Conservation (phyloP, 1,284 basidiomycete genomes). For the Pisolithus thermaeus region DNA sequence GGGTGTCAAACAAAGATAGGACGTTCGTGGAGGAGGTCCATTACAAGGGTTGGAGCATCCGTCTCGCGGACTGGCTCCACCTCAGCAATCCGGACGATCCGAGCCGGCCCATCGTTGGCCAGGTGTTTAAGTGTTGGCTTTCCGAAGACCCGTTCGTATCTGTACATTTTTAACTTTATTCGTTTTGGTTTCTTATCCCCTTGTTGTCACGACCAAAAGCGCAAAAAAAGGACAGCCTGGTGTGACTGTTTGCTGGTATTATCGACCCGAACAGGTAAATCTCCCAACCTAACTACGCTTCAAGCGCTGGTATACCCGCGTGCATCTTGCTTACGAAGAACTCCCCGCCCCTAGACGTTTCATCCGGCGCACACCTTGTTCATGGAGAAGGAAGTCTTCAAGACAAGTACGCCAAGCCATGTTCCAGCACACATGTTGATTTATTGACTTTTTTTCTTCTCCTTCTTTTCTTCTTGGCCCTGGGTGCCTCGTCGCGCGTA, state of each 20-base stretch:
- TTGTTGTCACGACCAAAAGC: constrained; percentile 23
- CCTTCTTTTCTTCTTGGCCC: background rate
- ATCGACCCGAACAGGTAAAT: constrained; percentile 82
- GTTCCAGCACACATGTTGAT: constrained; percentile 5
- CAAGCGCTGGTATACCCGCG: background rate
- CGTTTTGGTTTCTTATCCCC: constrained; percentile 3
- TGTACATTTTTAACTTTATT: constrained; percentile 6
- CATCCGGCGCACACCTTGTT: constrained; percentile 78
- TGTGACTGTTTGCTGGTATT: constrained; percentile 87
- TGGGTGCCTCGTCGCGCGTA: background rate
- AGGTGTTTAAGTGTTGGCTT: constrained; percentile 83
- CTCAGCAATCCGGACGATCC: constrained; percentile 89
- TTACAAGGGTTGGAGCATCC: constrained; percentile 79
- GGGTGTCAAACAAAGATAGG: constrained; percentile 70
- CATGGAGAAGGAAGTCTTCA: constrained; percentile 91
- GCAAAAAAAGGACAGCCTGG: constrained; percentile 56
- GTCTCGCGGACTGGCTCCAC: constrained; percentile 87
- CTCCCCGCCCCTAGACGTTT: constrained; percentile 58
- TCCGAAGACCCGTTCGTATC: constrained; percentile 57
- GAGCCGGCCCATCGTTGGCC: constrained; percentile 82
- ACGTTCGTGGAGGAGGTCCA: constrained; percentile 72
- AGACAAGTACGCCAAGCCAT: constrained; percentile 62
- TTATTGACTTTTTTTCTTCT: constrained; percentile 3
- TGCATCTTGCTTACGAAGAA: constrained; percentile 5
- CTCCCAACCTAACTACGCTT: background rate